Conservation (phyloP, 768 basidiomycete genomes). For the Tephrocybe sp. region DNA sequence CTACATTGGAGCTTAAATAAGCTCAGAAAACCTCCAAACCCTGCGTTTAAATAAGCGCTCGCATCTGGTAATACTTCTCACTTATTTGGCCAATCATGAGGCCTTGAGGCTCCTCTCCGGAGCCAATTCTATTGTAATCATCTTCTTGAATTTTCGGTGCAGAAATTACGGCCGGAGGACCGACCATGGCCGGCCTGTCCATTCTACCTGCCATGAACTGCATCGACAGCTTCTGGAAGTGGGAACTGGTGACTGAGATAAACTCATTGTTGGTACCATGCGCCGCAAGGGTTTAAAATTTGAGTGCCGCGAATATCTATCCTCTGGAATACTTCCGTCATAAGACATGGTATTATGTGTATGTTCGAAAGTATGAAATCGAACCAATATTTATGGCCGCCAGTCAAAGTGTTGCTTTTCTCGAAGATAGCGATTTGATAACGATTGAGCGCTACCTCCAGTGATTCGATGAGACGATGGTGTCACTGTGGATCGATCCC, state of each 20-base stretch:
- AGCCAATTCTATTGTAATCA: no score
- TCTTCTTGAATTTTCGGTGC: constrained; percentile 5
- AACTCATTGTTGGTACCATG: no score
- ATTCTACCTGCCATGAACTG: neutral
- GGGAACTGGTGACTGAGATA: no score
- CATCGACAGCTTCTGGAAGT: neutral
- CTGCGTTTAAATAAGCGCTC: neutral
- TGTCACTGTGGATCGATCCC: neutral
- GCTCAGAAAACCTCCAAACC: neutral
- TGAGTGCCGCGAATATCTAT: no score
- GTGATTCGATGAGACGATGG: no score
- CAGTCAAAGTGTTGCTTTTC: neutral
- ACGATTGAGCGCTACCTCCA: constrained; percentile 3
- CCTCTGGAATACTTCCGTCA: no score
- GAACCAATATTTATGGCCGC: no score
- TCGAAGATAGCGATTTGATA: constrained; percentile 7
- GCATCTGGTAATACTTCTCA: neutral
- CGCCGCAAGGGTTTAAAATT: no score
- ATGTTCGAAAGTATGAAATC: no score
- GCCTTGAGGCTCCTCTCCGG: no score
- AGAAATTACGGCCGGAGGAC: constrained; percentile 3
- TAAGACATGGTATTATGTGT: no score
- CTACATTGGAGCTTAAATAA: no score
- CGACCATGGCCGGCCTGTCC: constrained; percentile 7
- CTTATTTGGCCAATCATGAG: neutral